Conservation (phyloP, 2,329 filamentous ascomycete species). For the Trichoderma oligosporum region DNA sequence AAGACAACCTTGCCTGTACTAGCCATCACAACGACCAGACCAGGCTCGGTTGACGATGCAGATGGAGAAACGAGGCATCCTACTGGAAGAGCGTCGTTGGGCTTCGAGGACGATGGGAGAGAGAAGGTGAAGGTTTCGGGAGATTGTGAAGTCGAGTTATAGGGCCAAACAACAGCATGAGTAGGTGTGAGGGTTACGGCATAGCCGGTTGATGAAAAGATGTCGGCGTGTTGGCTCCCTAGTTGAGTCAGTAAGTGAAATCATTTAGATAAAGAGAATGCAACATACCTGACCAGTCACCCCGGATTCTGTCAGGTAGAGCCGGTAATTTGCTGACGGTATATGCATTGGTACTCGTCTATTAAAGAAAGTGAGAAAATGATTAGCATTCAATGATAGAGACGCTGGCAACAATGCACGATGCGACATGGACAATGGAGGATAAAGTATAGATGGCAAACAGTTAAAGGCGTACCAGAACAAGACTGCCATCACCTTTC, state of each 20-base stretch:
- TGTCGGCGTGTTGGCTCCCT: slow-evolving; percentile 63
- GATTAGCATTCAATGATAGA: slow-evolving; percentile 23
- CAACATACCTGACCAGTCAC: slow-evolving; percentile 61
- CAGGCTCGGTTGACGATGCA: slow-evolving; percentile 73
- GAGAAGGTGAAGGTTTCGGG: slow-evolving; percentile 77
- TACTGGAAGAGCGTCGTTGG: slow-evolving; percentile 70
- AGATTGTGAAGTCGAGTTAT: slow-evolving; percentile 63
- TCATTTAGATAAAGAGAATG: not conserved
- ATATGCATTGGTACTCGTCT: slow-evolving; percentile 84
- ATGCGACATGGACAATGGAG: slow-evolving; percentile 11
- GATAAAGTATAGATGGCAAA: not conserved
- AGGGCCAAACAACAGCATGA: slow-evolving; percentile 87
- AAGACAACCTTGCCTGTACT: slow-evolving; percentile 81
- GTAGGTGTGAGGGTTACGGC: slow-evolving; percentile 76
- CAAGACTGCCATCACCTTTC: slow-evolving; percentile 64
- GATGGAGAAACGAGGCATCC: slow-evolving; percentile 79
- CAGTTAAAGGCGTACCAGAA: slow-evolving; percentile 52
- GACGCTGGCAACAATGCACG: not conserved
- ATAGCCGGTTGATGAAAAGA: slow-evolving; percentile 65
- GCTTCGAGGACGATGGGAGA: slow-evolving; percentile 67
- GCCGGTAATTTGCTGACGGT: slow-evolving; percentile 80
- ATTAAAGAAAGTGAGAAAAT: slow-evolving; percentile 3
- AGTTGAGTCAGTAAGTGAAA: slow-evolving; percentile 22
- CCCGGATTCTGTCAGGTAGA: slow-evolving; percentile 71
- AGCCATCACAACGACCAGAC: slow-evolving; percentile 81